A percentile compares a stretch with the other conserved stretches of the same genome.
phyloP scores from a whole-genome alignment of 179 eudicot genomes.

The Camellia oleifera region DNA sequence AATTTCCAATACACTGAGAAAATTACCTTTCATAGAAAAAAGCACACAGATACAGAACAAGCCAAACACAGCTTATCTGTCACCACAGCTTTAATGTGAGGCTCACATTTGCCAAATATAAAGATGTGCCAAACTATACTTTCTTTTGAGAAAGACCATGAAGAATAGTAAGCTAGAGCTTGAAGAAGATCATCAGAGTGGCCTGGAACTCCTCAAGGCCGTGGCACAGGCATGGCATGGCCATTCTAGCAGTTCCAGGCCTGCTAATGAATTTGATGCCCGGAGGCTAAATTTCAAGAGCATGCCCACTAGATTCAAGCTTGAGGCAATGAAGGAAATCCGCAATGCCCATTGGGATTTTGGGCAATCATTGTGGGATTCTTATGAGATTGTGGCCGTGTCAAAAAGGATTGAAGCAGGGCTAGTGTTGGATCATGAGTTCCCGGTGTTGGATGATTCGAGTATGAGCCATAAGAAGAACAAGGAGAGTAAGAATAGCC shows the following conservation, averaged over 20 bases:
- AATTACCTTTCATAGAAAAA: not conserved
- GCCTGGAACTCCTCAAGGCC: conserved; percentile 67
- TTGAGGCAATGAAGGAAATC: conserved; percentile 39
- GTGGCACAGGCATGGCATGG: conserved; percentile 90
- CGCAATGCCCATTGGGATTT: conserved; percentile 51
- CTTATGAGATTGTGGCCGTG: conserved; percentile 68
- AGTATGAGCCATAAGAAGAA: conserved; percentile 21
- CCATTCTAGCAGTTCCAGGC: conserved; percentile 33
- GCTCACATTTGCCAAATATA: conserved; percentile 35
- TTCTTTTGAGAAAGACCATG: conserved; percentile 14
- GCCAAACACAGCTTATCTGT: not conserved
- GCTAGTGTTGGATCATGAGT: conserved; percentile 39
- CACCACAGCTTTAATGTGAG: conserved; percentile 29
- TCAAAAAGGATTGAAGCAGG: conserved; percentile 62
- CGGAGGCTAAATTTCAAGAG: conserved; percentile 41
- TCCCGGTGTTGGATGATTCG: conserved; percentile 25
- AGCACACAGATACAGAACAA: not conserved
- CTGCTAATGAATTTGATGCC: conserved; percentile 56
- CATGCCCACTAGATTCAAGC: conserved; percentile 65
- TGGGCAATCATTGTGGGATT: conserved; percentile 65
- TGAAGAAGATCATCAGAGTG: conserved; percentile 22
- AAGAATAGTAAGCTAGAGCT: conserved; percentile 22
- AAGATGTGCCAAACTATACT: conserved; percentile 21
- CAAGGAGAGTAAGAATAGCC: conserved; percentile 63
- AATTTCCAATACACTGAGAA: too few species aligned